A percentile compares a stretch with the other conserved stretches of the same genome.
Conservation (phyloP, 371 early-diverging fungal species). For the Circinella minor region DNA sequence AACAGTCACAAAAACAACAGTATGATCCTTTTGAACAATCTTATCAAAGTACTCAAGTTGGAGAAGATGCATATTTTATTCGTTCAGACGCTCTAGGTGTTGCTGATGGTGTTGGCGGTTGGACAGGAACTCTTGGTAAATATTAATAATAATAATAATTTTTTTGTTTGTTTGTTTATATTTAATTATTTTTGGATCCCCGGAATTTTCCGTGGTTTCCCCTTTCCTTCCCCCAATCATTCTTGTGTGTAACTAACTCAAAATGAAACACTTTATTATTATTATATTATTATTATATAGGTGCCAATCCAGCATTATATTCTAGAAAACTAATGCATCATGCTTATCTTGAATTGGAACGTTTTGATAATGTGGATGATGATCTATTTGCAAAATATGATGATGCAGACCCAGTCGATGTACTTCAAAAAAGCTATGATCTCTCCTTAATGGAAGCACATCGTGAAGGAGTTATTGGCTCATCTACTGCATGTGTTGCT, state of each 20-base stretch:
- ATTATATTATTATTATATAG: constrained; percentile 31
- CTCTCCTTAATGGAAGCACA: constrained; percentile 67
- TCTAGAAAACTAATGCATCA: constrained; percentile 94
- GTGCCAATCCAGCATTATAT: constrained; percentile 88
- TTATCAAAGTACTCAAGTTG: constrained; percentile 74
- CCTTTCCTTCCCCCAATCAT: constrained; percentile 5
- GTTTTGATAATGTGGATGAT: constrained; percentile 60
- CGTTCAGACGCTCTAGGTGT: constrained; percentile 82
- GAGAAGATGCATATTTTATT: constrained; percentile 83
- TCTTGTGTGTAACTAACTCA: constrained; percentile 10
- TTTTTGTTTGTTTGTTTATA: too few relatives aligned
- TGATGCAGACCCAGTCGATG: constrained; percentile 73
- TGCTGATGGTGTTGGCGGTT: constrained; percentile 87
- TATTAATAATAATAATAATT: not conserved
- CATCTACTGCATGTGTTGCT: constrained; percentile 89
- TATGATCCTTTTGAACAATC: constrained; percentile 54
- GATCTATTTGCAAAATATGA: constrained; percentile 68
- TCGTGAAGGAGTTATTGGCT: constrained; percentile 79
- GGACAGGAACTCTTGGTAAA: constrained; percentile 56
- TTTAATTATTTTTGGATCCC: not conserved
- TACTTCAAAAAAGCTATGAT: constrained; percentile 82
- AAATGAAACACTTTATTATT: constrained; percentile 1
- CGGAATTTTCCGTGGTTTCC: constrained; percentile 15
- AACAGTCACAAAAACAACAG: constrained; percentile 29
- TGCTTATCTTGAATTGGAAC: constrained; percentile 79